Evolutionary conservation across 148 eudicot genomes (phyloP), one percentile per base, ranked within the genome.

Genomic region (Polygonum aviculare): DNA sequence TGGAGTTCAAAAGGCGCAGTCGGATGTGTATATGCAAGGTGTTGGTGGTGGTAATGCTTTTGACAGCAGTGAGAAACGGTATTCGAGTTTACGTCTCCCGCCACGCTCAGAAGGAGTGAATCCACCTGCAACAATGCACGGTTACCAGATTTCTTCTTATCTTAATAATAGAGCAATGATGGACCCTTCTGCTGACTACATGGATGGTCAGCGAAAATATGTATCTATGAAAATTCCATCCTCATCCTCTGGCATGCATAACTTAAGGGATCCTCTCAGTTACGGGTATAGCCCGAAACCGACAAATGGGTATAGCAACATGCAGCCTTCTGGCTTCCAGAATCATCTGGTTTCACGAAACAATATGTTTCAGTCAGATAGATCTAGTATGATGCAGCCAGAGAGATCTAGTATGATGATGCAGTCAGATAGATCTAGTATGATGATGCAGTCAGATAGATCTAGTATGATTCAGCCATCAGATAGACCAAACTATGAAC

Each of bases 81-180:
- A 90, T 80, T 87, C 87, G 45, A 91, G 97, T 79, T 62, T 95
- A 84, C 91, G 88, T 69, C 83, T 88, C 69, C 99, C 92, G 72
- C 79, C 97, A 72, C 80, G 90, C 78, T 87, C 93, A 35, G 86
- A 77, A 77, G 83, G 82, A 76, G 85, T 74, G 73, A 95, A 86
- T 78, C 97, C 90, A 72, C 98, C 98, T 40, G 90, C 91, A 69
- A 92, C 98, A 15, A 75, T 95, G 50, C 98, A 93, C 77, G 99
- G 99, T 60, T 89, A 89, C 83, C 87, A 91, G 55, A 1, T 89
- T 71, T 80, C 88, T 3, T 83, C 92, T 44, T 85, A 88, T 82
- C 69, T 85, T n/a, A 83, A 81, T 15, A 83, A 81, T 74, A 87
- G 82, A 73, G 73, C 86, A 74, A 84, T 88, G 65, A 87, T 81